Evolutionary conservation across 352 stramenopile species (phyloP).

Genomic region (Phytophthora pisi): DNA sequence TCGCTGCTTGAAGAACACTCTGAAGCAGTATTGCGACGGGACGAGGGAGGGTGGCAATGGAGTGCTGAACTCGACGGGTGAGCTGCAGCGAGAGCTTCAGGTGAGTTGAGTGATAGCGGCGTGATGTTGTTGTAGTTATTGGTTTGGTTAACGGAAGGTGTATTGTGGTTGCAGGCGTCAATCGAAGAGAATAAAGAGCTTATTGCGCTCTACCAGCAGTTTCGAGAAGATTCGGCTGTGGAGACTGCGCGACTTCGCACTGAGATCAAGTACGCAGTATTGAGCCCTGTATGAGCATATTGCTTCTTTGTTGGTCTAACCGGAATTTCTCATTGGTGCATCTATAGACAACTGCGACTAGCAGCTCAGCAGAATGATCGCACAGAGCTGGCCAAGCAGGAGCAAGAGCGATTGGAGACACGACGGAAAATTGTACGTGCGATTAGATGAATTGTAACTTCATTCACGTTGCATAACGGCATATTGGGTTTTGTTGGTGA

Average conservation of each 20-base stretch:
- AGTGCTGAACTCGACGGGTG: slow-evolving; percentile 35
- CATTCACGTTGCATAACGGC: not conserved
- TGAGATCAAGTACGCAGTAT: slow-evolving; percentile 58
- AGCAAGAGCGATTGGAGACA: slow-evolving; percentile 49
- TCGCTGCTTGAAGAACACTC: slow-evolving; percentile 64
- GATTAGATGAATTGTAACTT: not conserved
- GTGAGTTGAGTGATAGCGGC: slow-evolving; percentile 1
- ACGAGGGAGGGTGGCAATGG: slow-evolving; percentile 9
- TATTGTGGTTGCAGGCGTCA: slow-evolving; percentile 40
- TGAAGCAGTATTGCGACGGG: slow-evolving; percentile 58
- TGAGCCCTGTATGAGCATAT: not conserved
- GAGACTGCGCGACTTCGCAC: slow-evolving; percentile 55
- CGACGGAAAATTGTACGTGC: slow-evolving; percentile 43
- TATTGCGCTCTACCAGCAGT: slow-evolving; percentile 72
- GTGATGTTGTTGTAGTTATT: not conserved
- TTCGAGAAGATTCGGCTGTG: slow-evolving; percentile 55
- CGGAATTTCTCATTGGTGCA: not conserved
- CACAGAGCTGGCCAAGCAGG: slow-evolving; percentile 19
- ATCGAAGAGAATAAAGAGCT: slow-evolving; percentile 80
- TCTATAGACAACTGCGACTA: slow-evolving; percentile 28
- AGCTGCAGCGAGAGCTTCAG: slow-evolving; percentile 60
- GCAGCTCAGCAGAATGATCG: slow-evolving; percentile 24
- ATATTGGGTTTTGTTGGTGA: slow-evolving; percentile 2
- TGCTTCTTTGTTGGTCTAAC: not conserved
- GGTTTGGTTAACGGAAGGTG: not conserved